Conservation (phyloP, 2,329 filamentous ascomycete genomes). For the Boeremia exigua region DNA sequence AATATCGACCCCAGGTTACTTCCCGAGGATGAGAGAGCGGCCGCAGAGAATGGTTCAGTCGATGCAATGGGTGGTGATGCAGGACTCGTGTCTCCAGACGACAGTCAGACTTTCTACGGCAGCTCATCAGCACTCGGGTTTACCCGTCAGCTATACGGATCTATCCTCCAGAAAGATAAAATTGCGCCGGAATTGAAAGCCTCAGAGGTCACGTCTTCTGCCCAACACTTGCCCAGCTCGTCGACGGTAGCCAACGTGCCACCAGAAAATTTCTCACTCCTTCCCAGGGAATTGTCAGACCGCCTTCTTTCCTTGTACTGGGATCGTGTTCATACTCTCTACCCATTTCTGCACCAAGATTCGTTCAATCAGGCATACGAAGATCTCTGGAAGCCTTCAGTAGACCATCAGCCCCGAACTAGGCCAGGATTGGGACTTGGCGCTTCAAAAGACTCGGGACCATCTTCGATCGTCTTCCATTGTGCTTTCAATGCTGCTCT, state of each 20-base stretch:
- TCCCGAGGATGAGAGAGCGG: background rate
- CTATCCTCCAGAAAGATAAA: constrained; percentile 6
- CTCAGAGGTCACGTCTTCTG: background rate
- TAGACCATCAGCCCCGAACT: background rate
- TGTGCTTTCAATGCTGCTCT: constrained; percentile 16
- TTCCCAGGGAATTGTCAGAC: constrained; percentile 15
- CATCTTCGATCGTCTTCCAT: constrained; percentile 14
- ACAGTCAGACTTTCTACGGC: constrained; percentile 11
- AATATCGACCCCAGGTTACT: constrained; percentile 10
- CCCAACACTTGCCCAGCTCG: background rate
- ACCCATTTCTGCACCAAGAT: constrained; percentile 12
- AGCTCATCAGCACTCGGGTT: constrained; percentile 16
- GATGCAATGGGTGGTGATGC: constrained; percentile 17
- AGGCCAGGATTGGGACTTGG: constrained; percentile 9
- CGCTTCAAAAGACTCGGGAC: constrained; percentile 7
- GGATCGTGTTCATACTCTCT: constrained; percentile 14
- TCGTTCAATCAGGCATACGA: constrained; percentile 15
- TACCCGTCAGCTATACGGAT: constrained; percentile 14
- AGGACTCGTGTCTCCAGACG: background rate
- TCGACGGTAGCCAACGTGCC: background rate
- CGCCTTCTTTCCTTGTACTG: constrained; percentile 10
- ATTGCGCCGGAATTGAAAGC: background rate
- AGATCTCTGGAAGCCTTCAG: constrained; percentile 11
- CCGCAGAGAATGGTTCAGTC: background rate
- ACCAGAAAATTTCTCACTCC: constrained; percentile 12